Base-by-base conservation (phyloP, 306 rosid species). In the Cucurbita pepo region DNA sequence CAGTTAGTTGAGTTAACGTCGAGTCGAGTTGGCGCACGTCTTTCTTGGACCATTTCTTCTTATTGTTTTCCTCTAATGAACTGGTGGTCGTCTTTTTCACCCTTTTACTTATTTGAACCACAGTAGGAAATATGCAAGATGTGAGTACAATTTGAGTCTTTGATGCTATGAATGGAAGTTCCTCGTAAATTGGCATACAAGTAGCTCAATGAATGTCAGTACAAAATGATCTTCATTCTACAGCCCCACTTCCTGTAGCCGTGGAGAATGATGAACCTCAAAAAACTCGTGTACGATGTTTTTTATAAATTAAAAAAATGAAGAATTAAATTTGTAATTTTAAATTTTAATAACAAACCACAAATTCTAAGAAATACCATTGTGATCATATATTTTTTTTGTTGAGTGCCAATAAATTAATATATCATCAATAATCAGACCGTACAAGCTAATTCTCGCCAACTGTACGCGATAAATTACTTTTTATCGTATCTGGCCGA, bases 1-100 rank as follows among this genome's bases (percentile, higher is more conserved):
- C 58, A 50, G 76, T 45, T 81, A 83, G 80, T 25, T 7, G 58
- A 50, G 58, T 12, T 30, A 40, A 80, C 34, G 30, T 16, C 5
- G 15, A 38, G 50, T 37, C 16, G 11, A 37, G 50, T 37, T 3
- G 11, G 38, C 10, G 15, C 25, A 8, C 12, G 0, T 50, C 22
- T 34, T 48, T n/a, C 7, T 69, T 70, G 8, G 19, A 45, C 18
- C 25, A 1, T 62, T n/a, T 8, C 12, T 19, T 10, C 12, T 19
- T 10, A 40, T n/a, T 56, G 75, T 69, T 41, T 54, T 25, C 38
- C 13, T 54, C 25, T 57, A 36, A 47, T 78, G 45, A 58, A 22
- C 62, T 21, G 13, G 41, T 21, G 30, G 11, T 56, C 40, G 5
- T 19, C 12, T 43, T 25, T 52, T 65, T 12, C 22, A 43, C 30